Percentiles rank a stretch among this genome's conserved stretches.
phyloP scores from a whole-genome alignment of 331 rosid species.

The Pyrus hybrid region DNA sequence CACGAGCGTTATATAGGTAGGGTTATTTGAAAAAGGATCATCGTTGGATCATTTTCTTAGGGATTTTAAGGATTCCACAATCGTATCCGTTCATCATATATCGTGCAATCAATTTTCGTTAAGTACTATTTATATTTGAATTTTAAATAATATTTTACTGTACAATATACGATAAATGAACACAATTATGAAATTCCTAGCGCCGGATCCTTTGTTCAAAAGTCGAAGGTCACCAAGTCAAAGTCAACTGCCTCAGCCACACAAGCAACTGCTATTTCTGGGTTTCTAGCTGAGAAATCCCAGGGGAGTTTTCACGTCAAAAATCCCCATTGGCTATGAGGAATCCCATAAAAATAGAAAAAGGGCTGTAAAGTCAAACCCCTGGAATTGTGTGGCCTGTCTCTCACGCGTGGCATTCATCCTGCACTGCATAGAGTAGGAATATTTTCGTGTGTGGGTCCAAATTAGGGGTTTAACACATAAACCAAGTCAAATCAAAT shows the following conservation, averaged over 20 bases:
- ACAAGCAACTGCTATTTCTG: not conserved
- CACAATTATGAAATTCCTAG: too few relatives aligned
- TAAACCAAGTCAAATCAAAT: not conserved
- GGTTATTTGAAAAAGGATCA: too few relatives aligned
- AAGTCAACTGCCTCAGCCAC: not conserved
- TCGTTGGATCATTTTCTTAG: not conserved
- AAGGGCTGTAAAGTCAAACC: conserved; percentile 2
- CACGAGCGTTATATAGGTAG: not conserved
- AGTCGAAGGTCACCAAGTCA: not conserved
- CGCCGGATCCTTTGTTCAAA: too few relatives aligned
- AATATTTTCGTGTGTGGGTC: not conserved
- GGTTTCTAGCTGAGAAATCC: not conserved
- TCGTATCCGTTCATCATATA: too few relatives aligned
- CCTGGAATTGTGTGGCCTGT: conserved; percentile 5
- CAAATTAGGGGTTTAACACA: not conserved
- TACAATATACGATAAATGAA: too few relatives aligned
- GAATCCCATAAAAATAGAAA: not conserved
- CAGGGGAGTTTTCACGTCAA: not conserved
- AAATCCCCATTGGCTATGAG: not conserved
- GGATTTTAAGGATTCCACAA: too few relatives aligned
- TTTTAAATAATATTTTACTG: too few relatives aligned
- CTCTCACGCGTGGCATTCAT: not conserved
- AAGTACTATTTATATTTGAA: too few relatives aligned
- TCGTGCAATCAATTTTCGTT: too few relatives aligned
- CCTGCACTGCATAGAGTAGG: not conserved